Base-by-base conservation (phyloP, 2,329 filamentous ascomycete species). In the Cryphonectria naterciae region DNA sequence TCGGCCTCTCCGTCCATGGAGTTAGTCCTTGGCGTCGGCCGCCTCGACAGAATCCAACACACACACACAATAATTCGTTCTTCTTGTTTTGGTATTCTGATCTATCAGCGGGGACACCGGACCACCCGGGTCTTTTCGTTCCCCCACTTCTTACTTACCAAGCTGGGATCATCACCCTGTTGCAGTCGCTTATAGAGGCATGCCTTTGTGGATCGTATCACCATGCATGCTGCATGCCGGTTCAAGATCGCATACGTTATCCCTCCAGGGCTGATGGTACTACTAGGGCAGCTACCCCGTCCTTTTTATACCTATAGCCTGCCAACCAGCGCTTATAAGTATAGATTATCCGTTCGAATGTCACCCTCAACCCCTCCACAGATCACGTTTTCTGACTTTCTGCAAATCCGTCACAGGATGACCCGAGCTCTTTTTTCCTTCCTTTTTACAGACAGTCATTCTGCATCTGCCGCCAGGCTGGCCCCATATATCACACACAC, bases 181-280 rank as follows among this genome's bases (percentile, higher is more conserved):
- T 25, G 62, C 41, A 65, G 62, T 65, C 62, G 62, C 62, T 46
- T 65, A 49, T 49, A 43, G 46, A 43, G 46, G n/a, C 41, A 49
- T 65, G 25, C 39, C 52, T 32, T 5, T 32, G 62, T 65, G 62
- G 62, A 32, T 46, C 62, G 62, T 65, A n/a, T 32, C 62, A 65
- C 25, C 35, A 35, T 62, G 60, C 60, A 62, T 62, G 22, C 46
- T 49, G 37, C 35, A 62, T n/a, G 15, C 5, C 35, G 19, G 19
- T 8, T 25, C 19, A 35, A 35, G 13, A 32, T 28, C 54, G 28
- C 54, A 28, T 19, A 32, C 54, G 17, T 17, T 8, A 19, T 7
- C 15, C 52, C 28, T 28, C 54, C 25, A 35, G 52, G 25, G 46
- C 22, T 49, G 22, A 49, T n/a, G 19, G 22, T 46, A 32, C 35